Evolutionary conservation across 208 protist species (phyloP).

Genomic region (Leishmania turanica): DNA sequence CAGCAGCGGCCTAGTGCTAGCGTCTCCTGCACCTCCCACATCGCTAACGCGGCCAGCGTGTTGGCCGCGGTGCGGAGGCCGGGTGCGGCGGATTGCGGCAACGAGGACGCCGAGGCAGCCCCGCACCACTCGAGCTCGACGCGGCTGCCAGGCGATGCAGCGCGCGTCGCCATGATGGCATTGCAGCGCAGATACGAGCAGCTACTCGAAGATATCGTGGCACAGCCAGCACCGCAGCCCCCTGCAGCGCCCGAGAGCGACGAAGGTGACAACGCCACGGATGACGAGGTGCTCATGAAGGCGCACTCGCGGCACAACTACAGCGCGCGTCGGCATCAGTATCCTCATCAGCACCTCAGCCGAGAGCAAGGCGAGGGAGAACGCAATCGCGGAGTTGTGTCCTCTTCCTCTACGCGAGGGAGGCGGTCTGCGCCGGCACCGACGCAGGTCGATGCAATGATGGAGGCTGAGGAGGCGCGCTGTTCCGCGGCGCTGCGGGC

Average conservation of each 20-base stretch:
- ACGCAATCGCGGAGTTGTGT: neutral
- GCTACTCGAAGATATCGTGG: conserved; percentile 20
- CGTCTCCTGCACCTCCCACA: neutral
- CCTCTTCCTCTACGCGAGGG: neutral
- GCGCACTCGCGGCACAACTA: neutral
- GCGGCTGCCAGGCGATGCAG: neutral
- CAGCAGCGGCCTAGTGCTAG: neutral
- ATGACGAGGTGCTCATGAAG: neutral
- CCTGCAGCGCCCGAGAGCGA: neutral
- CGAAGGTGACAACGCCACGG: neutral
- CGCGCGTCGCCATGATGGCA: neutral
- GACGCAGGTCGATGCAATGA: neutral
- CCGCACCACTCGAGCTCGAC: neutral
- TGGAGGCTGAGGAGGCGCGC: conserved; percentile 1
- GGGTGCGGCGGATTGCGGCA: neutral
- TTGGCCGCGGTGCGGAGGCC: neutral
- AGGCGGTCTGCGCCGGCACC: neutral
- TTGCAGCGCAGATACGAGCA: conserved; percentile 33
- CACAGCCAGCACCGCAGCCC: neutral
- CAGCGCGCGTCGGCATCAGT: neutral
- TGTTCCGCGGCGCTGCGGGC: conserved; percentile 24
- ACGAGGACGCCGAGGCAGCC: neutral
- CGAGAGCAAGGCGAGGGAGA: neutral
- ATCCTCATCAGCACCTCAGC: neutral
- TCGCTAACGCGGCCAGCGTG: neutral